A percentile compares a stretch with the other conserved stretches of the same genome.
Conservation (phyloP, 2,329 filamentous ascomycete species). For the Pyrenochaeta sp. region DNA sequence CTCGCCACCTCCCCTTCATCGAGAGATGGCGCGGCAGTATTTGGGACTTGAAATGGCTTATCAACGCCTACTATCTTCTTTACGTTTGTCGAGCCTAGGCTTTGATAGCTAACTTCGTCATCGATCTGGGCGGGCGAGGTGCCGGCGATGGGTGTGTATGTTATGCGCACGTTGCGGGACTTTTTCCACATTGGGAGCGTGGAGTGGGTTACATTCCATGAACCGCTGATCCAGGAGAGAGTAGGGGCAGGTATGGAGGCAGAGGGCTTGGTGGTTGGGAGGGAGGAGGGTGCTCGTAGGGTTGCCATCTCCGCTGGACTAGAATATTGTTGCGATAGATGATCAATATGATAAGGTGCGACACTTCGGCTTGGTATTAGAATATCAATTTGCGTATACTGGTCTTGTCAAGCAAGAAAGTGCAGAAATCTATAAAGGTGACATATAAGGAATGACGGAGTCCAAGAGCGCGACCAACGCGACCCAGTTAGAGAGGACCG, state of each 20-base stretch:
- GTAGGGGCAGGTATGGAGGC: constrained; percentile 46
- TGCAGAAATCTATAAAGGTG: no score
- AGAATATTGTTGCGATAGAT: no score
- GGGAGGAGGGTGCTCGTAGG: constrained; percentile 40
- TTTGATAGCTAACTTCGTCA: constrained; percentile 77
- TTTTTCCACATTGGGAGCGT: constrained; percentile 75
- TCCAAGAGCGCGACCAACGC: no score
- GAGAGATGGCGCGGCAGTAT: constrained; percentile 4
- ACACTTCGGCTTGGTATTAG: no score
- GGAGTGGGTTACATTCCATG: constrained; percentile 51
- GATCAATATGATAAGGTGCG: no score
- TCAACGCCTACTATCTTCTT: constrained; percentile 74
- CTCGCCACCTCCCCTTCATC: constrained; percentile 58
- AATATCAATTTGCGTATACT: no score
- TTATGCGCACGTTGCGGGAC: constrained; percentile 81
- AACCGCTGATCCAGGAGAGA: constrained; percentile 41
- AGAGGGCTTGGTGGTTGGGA: constrained; percentile 19
- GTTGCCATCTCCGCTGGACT: constrained; percentile 18
- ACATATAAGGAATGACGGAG: no score
- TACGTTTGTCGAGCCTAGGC: constrained; percentile 58
- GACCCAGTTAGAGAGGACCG: no score
- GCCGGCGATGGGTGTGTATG: constrained; percentile 64
- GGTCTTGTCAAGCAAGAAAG: no score
- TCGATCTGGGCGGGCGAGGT: constrained; percentile 60
- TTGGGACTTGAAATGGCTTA: constrained; percentile 51